These are phyloP conservation scores for Rubia tinctorum DNA, from an alignment of 305 asterid genomes.

Conservation along the genomic window DNA sequence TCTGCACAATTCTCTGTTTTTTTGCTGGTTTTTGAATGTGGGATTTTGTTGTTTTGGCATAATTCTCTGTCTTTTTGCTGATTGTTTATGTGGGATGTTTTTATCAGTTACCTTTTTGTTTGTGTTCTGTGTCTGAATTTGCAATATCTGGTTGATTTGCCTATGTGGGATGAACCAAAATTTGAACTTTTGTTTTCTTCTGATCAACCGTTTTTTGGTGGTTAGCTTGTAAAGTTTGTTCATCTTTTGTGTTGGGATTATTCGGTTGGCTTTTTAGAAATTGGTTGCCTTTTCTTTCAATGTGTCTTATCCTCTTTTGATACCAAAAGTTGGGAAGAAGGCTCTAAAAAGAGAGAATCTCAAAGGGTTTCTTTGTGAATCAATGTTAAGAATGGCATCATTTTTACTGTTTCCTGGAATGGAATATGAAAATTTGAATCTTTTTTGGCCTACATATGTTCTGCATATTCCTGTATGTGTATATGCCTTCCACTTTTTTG, in stretches of 20 bases:
- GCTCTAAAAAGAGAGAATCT: no score
- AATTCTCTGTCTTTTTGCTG: background rate
- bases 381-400: background rate
- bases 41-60: background rate
- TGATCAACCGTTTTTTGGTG: background rate
- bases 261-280: slow-evolving; percentile 1
- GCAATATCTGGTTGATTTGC: background rate
- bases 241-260: background rate
- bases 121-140: background rate
- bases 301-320: background rate
- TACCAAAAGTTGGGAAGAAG: background rate
- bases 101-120: background rate
- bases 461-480: background rate
- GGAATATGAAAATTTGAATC: background rate
- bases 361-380: background rate
- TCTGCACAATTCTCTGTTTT: background rate
- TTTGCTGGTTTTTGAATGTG: background rate
- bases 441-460: background rate
- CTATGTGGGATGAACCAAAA: slow-evolving; percentile 3
- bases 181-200: background rate
- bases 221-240: background rate
- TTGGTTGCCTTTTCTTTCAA: background rate
- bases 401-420: background rate
- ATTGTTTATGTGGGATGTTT: background rate
- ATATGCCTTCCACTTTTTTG: background rate